Conservation (phyloP, 2,329 filamentous ascomycete genomes). For the Colletotrichum lindemuthianum region DNA sequence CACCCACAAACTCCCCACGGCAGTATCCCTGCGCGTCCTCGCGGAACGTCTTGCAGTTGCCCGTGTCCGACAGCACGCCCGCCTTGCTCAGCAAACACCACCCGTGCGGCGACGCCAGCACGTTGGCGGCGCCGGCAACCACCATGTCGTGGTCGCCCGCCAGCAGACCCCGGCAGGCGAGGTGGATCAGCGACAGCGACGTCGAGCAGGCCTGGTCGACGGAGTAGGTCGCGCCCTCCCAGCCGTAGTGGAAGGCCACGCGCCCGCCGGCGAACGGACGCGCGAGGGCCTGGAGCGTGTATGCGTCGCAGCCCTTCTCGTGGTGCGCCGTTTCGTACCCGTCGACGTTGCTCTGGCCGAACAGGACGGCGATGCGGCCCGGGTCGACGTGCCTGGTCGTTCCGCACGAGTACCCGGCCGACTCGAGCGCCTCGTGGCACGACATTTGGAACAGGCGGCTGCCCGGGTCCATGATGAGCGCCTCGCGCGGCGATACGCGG, state of each 20-base stretch:
- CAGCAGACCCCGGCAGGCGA: slow-evolving; percentile 44
- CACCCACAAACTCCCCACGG: slow-evolving; percentile 57
- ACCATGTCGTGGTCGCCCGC: slow-evolving; percentile 46
- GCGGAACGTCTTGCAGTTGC: slow-evolving; percentile 47
- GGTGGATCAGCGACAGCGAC: slow-evolving; percentile 39
- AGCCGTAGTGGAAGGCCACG: too few relatives aligned
- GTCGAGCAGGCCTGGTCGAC: too few relatives aligned
- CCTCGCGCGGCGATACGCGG: slow-evolving; percentile 42
- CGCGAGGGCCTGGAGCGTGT: too few relatives aligned
- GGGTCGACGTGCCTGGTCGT: too few relatives aligned
- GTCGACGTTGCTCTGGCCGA: too few relatives aligned
- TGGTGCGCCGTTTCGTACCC: too few relatives aligned
- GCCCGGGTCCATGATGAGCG: slow-evolving; percentile 36
- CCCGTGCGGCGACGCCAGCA: slow-evolving; percentile 41
- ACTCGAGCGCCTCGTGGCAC: background rate
- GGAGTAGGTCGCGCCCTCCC: too few relatives aligned
- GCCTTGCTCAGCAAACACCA: slow-evolving; percentile 33
- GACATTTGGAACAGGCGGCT: background rate
- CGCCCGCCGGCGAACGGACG: too few relatives aligned
- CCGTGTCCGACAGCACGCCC: slow-evolving; percentile 43
- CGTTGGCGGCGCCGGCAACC: slow-evolving; percentile 51
- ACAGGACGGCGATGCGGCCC: too few relatives aligned
- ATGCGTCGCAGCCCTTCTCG: too few relatives aligned
- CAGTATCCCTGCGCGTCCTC: slow-evolving; percentile 57
- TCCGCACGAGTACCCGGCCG: too few relatives aligned